Conservation (phyloP, 305 asterid species). For the Plantago rigida region DNA sequence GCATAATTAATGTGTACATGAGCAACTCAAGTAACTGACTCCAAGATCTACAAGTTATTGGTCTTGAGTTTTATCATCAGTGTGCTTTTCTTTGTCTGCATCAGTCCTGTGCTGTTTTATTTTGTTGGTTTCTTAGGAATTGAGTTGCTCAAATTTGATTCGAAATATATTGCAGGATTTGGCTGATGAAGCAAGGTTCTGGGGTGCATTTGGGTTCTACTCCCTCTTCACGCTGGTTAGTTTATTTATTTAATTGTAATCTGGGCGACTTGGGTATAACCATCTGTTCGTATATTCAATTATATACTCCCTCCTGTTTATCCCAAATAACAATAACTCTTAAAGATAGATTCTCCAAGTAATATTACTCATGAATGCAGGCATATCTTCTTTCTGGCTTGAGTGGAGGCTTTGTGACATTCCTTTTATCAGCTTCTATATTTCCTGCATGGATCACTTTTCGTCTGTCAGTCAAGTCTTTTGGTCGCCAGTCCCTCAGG, state of each 20-base stretch:
- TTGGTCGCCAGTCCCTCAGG: constrained; percentile 72
- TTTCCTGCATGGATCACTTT: constrained; percentile 74
- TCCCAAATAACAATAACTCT: constrained; percentile 19
- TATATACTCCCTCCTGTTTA: constrained; percentile 1
- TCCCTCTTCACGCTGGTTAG: constrained; percentile 70
- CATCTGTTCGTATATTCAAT: constrained; percentile 4
- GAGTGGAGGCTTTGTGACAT: constrained; percentile 81
- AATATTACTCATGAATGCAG: constrained; percentile 45
- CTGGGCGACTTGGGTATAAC: constrained; percentile 1
- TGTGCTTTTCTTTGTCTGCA: constrained; percentile 6
- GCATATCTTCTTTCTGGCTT: constrained; percentile 68
- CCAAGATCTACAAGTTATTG: constrained; percentile 23
- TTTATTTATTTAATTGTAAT: constrained; percentile 22
- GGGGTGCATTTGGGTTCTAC: constrained; percentile 98
- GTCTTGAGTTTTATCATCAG: constrained; percentile 12
- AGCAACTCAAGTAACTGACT: constrained; percentile 22
- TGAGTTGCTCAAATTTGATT: constrained; percentile 18
- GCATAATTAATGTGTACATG: neutral
- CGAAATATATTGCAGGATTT: constrained; percentile 48
- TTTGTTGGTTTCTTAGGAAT: constrained; percentile 6
- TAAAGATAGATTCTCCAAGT: constrained; percentile 26
- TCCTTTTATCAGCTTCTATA: constrained; percentile 58
- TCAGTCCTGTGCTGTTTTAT: neutral
- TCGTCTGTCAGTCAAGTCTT: constrained; percentile 44
- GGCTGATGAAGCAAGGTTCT: constrained; percentile 76